Evolutionary conservation across 192 early-diverging fungal species (phyloP).

Genomic region (Kickxella alabastrina): DNA sequence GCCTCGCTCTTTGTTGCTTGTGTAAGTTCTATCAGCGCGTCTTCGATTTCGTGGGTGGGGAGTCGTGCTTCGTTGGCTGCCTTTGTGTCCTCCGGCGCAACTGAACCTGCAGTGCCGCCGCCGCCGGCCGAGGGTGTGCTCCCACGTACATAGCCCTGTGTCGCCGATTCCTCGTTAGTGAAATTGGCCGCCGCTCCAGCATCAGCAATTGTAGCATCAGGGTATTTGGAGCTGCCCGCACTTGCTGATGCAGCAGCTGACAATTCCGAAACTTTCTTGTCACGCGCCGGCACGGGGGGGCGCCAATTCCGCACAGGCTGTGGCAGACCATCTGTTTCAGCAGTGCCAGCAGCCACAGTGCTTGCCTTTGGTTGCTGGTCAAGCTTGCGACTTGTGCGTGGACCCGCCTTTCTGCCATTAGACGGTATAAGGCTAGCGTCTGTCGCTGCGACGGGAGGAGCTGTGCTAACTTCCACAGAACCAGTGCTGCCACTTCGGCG

Average conservation of each 20-base stretch:
- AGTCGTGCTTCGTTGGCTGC: constrained; percentile 21
- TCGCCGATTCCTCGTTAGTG: too few relatives aligned
- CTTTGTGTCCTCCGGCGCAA: constrained; percentile 15
- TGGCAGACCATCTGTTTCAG: too few relatives aligned
- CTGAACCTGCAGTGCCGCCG: constrained; percentile 1
- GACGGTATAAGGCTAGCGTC: constrained; percentile 24
- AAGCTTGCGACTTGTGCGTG: constrained; percentile 49
- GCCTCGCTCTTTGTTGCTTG: constrained; percentile 26
- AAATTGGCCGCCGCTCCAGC: too few relatives aligned
- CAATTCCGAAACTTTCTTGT: constrained; percentile 11
- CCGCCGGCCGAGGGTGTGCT: constrained; percentile 15
- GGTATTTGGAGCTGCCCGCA: too few relatives aligned
- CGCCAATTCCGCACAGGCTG: neutral
- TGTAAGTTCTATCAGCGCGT: constrained; percentile 26
- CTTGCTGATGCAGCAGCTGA: neutral
- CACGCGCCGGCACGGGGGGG: constrained; percentile 40
- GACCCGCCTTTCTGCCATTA: constrained; percentile 43
- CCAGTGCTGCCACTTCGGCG: neutral
- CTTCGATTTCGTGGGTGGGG: constrained; percentile 44
- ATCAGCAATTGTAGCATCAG: too few relatives aligned
- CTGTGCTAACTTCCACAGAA: neutral
- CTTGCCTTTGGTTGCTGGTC: constrained; percentile 15
- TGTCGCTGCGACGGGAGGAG: constrained; percentile 18
- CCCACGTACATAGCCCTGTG: constrained; percentile 7
- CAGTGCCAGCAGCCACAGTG: too few relatives aligned